Base-by-base conservation (phyloP, 2,329 filamentous ascomycete genomes). In the Verticillium tricorpus region DNA sequence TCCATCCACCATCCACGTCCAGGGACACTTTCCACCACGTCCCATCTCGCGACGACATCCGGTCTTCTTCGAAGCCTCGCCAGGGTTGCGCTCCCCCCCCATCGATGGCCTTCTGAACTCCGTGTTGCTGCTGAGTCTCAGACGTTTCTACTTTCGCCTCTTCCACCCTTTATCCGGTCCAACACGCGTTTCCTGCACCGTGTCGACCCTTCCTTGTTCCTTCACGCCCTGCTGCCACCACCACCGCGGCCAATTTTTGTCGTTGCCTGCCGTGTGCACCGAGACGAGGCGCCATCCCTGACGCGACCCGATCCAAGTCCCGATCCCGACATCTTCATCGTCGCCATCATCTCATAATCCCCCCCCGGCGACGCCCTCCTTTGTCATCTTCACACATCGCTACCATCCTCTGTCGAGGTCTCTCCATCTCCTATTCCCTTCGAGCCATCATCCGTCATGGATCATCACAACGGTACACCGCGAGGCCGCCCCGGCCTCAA, bases 401-500 rank as follows among this genome's bases (percentile, higher is more conserved):
- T 15, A 45, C n/a, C 39, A 17, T 8, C 15, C n/a, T n/a, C 39
- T n/a, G 6, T 50, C 40, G 28, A 5, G 28, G 28, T 28, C 19
- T 28, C 19, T 40, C 37, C 37, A 40, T 40, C 15, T 40, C 37
- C 37, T 11, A 12, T 37, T 37, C 37, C 37, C 37, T 40, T n/a
- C n/a, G 12, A 12, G 3, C 40, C 40, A 25, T 50, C 25, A 28
- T 56, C 55, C 65, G 57, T 56, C 22, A 66, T 66, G 65, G 65
- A 66, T 22, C 60, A 60, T 62, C 60, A 60, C 62, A 72, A 69
- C 60, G 69, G 70, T 69, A 78, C 77, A 28, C 77, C 77, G 50
- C 71, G 70, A 59, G 69, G 77, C 61, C 76, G 76, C 58, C 73
- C 78, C 60, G 73, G 73, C 59, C 71, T 80, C 60, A 76, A 77